Evolutionary conservation across 352 stramenopile genomes (phyloP).

Genomic region (Stephanocyclus meneghinianus): DNA sequence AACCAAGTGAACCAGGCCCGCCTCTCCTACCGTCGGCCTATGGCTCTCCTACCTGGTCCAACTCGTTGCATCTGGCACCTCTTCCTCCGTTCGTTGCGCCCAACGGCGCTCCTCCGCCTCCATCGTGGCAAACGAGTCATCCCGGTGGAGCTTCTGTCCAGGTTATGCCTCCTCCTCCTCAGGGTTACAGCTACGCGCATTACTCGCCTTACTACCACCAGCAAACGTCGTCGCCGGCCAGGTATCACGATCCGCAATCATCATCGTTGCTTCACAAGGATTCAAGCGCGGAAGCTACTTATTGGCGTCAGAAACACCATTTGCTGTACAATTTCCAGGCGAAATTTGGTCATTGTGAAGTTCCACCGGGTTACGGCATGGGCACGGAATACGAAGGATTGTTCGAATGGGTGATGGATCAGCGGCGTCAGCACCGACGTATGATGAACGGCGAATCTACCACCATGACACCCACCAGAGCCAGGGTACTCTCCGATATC

Average conservation of each 20-base stretch:
- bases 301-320: constrained; percentile 39
- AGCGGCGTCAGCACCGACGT: constrained; percentile 35
- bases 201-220: constrained; percentile 21
- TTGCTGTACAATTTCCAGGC: constrained; percentile 42
- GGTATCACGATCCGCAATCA: neutral
- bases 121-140: neutral
- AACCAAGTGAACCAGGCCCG: too few species aligned
- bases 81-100: constrained; percentile 29
- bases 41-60: constrained; percentile 9
- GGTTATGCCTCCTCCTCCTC: neutral
- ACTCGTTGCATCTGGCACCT: constrained; percentile 33
- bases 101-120: constrained; percentile 5
- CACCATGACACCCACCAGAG: constrained; percentile 43
- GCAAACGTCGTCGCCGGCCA: neutral
- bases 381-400: constrained; percentile 46
- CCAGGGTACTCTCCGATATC: constrained; percentile 29
- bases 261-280: neutral
- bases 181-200: constrained; percentile 6
- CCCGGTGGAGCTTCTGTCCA: neutral
- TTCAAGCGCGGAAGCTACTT: neutral
- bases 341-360: constrained; percentile 49
- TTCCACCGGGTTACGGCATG: constrained; percentile 45
- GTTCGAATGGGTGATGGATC: constrained; percentile 43
- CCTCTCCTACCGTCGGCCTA: neutral
- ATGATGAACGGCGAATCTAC: constrained; percentile 31